Evolutionary conservation across 345 rosid species (phyloP), one percentile per base, ranked within the genome.

Genomic region (Nephelium lappaceum): DNA sequence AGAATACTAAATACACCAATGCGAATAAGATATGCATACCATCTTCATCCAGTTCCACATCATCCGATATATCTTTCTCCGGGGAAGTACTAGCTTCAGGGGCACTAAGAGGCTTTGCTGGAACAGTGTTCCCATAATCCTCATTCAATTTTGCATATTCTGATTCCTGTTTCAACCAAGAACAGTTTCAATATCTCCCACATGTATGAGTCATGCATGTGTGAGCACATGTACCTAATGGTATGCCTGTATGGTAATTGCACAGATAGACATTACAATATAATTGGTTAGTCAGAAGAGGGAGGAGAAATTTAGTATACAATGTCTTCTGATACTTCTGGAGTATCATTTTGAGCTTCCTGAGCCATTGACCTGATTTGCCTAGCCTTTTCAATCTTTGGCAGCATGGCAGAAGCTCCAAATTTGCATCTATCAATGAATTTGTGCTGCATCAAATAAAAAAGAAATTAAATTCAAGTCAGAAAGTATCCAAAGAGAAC

Each of bases 331-430:
- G 85, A 77, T 55, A 76, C 83, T 76, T 78, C 81, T 72, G 89
- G 81, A 58, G 71, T 88, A 68, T 75, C 79, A 83, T 77, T 87
- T 85, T 89, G 93, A 25, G 85, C 92, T 79, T 86, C 90, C 78
- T 86, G 79, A 78, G 87, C 94, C 93, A 91, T 89, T 60, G 88
- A 74, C 86, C 93, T 89, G 67, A 85, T 80, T 87, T 85, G 82
- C 87, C 93, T 94, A 19, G 97, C 94, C 88, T 91, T 92, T 77
- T 92, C 98, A 86, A 96, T 90, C 92, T 90, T 96, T 47, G 95
- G 98, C 63, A 89, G 78, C 97, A 96, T 96, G 76, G 91, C 88
- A 71, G 94, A 88, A 79, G 99, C 97, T 67, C 98, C 98, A 82
- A 78, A 85, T 85, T 93, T 95, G 89, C 94, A 93, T 87, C 90